Conservation (phyloP, 1,139 yeast species). For the Zygotorulaspora mrakii region DNA sequence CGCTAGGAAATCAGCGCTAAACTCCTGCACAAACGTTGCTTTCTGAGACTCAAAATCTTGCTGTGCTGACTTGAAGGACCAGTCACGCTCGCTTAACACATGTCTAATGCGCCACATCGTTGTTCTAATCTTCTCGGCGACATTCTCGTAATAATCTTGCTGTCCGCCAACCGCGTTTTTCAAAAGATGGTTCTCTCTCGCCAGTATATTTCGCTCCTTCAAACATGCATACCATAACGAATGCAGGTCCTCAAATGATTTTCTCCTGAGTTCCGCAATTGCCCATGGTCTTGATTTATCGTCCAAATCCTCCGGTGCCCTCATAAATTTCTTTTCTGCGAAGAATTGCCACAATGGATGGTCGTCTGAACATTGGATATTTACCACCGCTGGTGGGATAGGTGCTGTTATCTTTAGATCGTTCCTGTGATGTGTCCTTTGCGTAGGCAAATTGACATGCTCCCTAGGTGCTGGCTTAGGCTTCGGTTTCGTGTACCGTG, state of each 20-base stretch:
- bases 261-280: conserved; percentile 81
- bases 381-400: conserved; percentile 73
- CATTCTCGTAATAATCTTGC: conserved; percentile 38
- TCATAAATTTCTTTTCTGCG: conserved; percentile 55
- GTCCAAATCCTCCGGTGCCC: conserved; percentile 56
- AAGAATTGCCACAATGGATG: conserved; percentile 98
- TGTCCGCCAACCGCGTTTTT: conserved; percentile 42
- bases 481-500: conserved; percentile 31
- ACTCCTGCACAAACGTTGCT: conserved; percentile 51
- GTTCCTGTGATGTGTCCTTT: conserved; percentile 31
- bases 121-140: conserved; percentile 45
- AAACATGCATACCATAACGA: conserved; percentile 83
- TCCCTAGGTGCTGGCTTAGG: conserved; percentile 25
- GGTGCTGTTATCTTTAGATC: conserved; percentile 67
- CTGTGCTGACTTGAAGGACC: conserved; percentile 62
- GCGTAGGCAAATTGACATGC: conserved; percentile 25
- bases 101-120: conserved; percentile 79
- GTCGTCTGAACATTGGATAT: conserved; percentile 69
- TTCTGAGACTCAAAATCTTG: conserved; percentile 45
- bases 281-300: conserved; percentile 78
- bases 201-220: conserved; percentile 75
- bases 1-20: conserved; percentile 54
- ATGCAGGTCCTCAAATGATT: conserved; percentile 88
- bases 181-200: conserved; percentile 63
- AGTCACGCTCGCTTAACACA: conserved; percentile 81